phyloP scores from a whole-genome alignment of 164 flowering plant genomes.

The Vitis cinerea region DNA sequence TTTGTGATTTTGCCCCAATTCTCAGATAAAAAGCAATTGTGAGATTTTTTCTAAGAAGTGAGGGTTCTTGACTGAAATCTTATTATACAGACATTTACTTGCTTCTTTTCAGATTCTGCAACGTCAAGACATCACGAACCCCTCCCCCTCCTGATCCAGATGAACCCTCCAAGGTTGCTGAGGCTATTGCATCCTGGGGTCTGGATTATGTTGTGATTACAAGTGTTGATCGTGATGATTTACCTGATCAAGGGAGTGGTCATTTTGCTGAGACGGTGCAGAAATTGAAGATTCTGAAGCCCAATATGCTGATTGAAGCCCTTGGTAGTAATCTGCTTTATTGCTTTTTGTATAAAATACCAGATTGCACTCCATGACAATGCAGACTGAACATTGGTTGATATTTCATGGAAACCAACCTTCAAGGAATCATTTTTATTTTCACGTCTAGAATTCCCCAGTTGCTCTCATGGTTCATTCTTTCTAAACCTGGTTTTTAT shows the following conservation, averaged over 20 bases:
- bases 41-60: background rate
- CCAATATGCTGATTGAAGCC: slow-evolving; percentile 88
- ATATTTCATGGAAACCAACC: background rate
- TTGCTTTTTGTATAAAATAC: background rate
- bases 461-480: background rate
- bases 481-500: background rate
- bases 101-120: slow-evolving; percentile 69
- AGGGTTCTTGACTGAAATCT: no score
- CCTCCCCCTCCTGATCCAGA: slow-evolving; percentile 97
- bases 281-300: slow-evolving; percentile 75
- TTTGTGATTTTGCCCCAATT: no score
- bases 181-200: slow-evolving; percentile 99
- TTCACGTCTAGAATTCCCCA: background rate
- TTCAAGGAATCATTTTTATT: background rate
- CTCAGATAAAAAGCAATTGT: background rate
- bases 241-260: slow-evolving; percentile 93
- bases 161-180: slow-evolving; percentile 92
- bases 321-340: slow-evolving; percentile 56
- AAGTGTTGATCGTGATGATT: slow-evolving; percentile 96
- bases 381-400: background rate
- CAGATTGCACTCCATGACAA: background rate
- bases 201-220: slow-evolving; percentile 96
- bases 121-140: slow-evolving; percentile 94
- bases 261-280: slow-evolving; percentile 96
- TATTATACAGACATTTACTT: background rate